These are phyloP conservation scores for Yarrowia alimentaria DNA, from an alignment of 805 yeast species.

Conservation along the genomic window DNA sequence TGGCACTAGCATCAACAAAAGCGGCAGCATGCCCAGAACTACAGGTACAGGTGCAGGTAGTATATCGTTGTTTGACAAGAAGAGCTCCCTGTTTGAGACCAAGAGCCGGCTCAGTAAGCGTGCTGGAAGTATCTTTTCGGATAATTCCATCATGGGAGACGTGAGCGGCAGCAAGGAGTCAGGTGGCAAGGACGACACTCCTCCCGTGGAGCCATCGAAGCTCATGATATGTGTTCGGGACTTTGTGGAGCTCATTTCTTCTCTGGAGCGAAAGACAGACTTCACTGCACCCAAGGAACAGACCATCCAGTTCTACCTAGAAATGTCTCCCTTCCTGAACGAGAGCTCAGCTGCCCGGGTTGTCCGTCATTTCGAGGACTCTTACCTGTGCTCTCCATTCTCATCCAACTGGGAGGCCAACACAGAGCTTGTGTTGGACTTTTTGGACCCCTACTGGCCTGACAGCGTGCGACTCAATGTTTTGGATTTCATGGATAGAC, in stretches of 20 bases:
- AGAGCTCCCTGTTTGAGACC: slow-evolving; percentile 12
- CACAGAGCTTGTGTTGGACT: slow-evolving; percentile 46
- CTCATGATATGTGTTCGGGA: slow-evolving; percentile 4
- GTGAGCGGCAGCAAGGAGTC: background rate
- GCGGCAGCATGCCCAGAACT: background rate
- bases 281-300: slow-evolving; percentile 47
- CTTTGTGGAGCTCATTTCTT: slow-evolving; percentile 16
- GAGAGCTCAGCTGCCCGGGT: slow-evolving; percentile 46
- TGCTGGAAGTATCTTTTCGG: slow-evolving; percentile 21
- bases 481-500: slow-evolving; percentile 40
- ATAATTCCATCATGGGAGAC: background rate
- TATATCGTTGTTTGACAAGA: slow-evolving; percentile 8
- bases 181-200: slow-evolving; percentile 1
- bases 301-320: slow-evolving; percentile 46
- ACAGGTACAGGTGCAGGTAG: slow-evolving; percentile 12
- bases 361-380: slow-evolving; percentile 48
- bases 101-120: background rate
- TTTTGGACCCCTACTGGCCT: slow-evolving; percentile 37
- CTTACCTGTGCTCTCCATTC: slow-evolving; percentile 55
- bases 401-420: slow-evolving; percentile 53
- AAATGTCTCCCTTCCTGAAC: slow-evolving; percentile 42
- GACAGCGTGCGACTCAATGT: slow-evolving; percentile 34
- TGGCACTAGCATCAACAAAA: background rate
- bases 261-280: slow-evolving; percentile 28
- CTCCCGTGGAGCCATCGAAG: slow-evolving; percentile 2